Evolutionary conservation across 257 asterid species (phyloP).

Genomic region (Lycium ferocissimum): DNA sequence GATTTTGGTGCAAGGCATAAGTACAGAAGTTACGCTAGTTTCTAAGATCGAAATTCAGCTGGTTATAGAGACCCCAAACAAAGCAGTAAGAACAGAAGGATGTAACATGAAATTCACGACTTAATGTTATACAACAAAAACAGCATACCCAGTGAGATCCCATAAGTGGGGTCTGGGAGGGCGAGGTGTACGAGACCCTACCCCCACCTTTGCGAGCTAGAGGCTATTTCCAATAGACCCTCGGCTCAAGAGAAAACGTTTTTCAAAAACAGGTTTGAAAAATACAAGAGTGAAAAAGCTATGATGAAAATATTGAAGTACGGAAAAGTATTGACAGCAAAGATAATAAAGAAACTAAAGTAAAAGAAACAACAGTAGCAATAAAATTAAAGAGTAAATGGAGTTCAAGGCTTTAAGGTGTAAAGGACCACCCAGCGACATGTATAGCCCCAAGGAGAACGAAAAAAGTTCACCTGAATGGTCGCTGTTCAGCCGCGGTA

Average conservation of each 20-base stretch:
- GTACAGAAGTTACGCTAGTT: constrained; percentile 9
- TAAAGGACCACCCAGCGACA: not conserved
- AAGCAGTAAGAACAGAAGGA: constrained; percentile 16
- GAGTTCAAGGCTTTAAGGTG: constrained; percentile 12
- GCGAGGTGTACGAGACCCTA: too few species aligned
- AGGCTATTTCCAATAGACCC: too few species aligned
- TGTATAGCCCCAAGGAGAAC: constrained; percentile 22
- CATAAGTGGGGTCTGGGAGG: too few species aligned
- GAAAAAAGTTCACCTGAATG: constrained; percentile 68
- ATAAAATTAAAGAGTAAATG: not conserved
- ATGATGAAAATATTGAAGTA: too few species aligned
- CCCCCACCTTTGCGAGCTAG: too few species aligned
- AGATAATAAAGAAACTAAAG: too few species aligned
- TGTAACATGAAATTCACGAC: not conserved
- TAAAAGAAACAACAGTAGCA: too few species aligned
- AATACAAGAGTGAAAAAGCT: too few species aligned
- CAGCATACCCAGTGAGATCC: too few species aligned
- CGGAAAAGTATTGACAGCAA: too few species aligned
- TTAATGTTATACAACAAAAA: not conserved
- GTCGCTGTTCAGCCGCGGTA: constrained; percentile 90
- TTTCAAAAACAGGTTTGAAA: too few species aligned
- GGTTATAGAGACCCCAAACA: not conserved
- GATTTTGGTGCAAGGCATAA: constrained; percentile 2
- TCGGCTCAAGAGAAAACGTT: too few species aligned
- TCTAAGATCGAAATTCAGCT: not conserved